Base-by-base conservation (phyloP, 2,329 filamentous ascomycete genomes). In the Decorospora gaudefroyi region DNA sequence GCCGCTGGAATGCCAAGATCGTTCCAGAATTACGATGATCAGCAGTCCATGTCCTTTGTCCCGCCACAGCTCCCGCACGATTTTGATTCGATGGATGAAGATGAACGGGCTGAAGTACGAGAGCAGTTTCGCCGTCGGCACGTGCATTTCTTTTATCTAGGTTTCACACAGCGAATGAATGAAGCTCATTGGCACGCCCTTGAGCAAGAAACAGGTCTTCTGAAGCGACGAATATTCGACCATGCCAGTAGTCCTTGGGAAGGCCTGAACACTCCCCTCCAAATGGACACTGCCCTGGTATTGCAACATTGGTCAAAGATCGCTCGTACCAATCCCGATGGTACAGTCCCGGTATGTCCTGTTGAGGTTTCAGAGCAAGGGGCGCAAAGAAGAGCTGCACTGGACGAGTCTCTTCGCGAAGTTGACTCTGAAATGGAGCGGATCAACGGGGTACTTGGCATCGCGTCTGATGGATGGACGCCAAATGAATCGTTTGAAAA, bases 1-100 rank as follows among this genome's bases (percentile, higher is more conserved):
- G 56, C 61, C 9, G 60, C 67, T 23, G 68, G 68, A 2, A 71
- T 76, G 32, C 73, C 72, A 16, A 56, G 58, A 5, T 51, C 51
- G 18, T 70, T 76, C 46, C 64, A 73, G 48, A 74, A 75, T 42
- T 74, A 72, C 49, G 53, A 58, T 17, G 68, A 71, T 46, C 49
- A 41, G 28, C 53, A 59, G 45, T 65, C 57, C 22, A 44, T 21
- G 43, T 42, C 12, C 6, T 58, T 63, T 30, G 15, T 33, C 5
- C 42, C 49, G 7, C 62, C 63, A 21, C 17, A 34, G 10, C 57
- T 55, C n/a, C 56, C 59, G 15, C 34, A 40, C 15, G 32, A 55
- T 30, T 28, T 62, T 33, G 37, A 53, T 0, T 46, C 44, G 2
- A 32, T 67, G 33, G 40, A 43, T 23, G 46, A 54, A 23, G 18